Percentiles rank a stretch among this genome's conserved stretches.
phyloP scores from a whole-genome alignment of 2,329 filamentous ascomycete species.

The Neonectria punicea region DNA sequence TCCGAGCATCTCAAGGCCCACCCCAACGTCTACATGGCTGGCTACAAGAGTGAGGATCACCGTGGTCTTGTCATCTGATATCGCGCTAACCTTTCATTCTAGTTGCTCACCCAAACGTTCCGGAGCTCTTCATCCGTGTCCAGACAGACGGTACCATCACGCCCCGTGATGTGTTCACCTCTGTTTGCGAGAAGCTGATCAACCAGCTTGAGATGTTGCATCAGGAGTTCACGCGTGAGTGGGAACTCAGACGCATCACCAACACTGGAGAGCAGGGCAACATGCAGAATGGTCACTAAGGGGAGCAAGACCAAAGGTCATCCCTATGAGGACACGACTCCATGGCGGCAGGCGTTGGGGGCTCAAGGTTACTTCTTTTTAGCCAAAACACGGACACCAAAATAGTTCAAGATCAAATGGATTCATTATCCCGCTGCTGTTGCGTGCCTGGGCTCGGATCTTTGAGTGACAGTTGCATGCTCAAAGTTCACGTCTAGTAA shows the following conservation, averaged over 20 bases:
- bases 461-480: constrained; percentile 19
- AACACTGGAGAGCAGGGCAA: constrained; percentile 69
- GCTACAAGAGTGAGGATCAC: constrained; percentile 79
- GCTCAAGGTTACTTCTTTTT: constrained; percentile 38
- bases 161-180: constrained; percentile 88
- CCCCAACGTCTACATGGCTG: constrained; percentile 86
- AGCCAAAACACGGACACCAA: constrained; percentile 27
- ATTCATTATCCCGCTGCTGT: constrained; percentile 21
- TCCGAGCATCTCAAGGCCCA: constrained; percentile 86
- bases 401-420: constrained; percentile 33
- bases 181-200: constrained; percentile 84
- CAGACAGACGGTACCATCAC: constrained; percentile 91
- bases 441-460: constrained; percentile 7
- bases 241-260: constrained; percentile 87
- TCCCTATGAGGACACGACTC: constrained; percentile 29
- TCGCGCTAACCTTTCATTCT: constrained; percentile 19
- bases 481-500: not conserved
- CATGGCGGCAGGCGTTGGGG: constrained; percentile 42
- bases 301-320: constrained; percentile 15
- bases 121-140: constrained; percentile 77
- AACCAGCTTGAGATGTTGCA: constrained; percentile 82
- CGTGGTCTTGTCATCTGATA: no score
- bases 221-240: constrained; percentile 92
- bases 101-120: constrained; percentile 70
- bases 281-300: constrained; percentile 51